Percentiles rank a stretch among this genome's conserved stretches.
Conservation (phyloP, 306 rosid species). For the Pyrus pyrifolia region DNA sequence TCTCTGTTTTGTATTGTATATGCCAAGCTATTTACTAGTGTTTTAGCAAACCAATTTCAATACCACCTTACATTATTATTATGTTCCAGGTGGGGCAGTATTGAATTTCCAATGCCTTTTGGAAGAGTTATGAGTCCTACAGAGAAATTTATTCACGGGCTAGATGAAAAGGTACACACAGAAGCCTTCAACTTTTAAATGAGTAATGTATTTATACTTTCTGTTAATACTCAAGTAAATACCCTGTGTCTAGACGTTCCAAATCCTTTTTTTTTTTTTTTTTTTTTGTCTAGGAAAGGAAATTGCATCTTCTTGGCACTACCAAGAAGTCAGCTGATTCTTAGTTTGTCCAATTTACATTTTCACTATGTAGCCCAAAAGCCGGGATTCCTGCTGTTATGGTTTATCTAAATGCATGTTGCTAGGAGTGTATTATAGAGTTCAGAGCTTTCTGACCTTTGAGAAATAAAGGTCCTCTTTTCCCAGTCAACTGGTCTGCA, state of each 20-base stretch:
- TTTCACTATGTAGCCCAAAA: not conserved
- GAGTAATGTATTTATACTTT: not conserved
- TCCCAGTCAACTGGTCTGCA: not conserved
- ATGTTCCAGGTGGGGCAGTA: conserved; percentile 73
- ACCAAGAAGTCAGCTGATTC: not conserved
- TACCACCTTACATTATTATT: conserved; percentile 11
- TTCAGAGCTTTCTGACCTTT: not conserved
- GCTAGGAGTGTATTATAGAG: not conserved
- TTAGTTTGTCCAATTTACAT: not conserved
- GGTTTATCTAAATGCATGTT: not conserved
- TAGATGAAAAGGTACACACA: conserved; percentile 76
- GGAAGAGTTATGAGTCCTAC: conserved; percentile 92
- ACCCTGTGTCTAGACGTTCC: not conserved
- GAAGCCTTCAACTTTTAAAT: conserved; percentile 12
- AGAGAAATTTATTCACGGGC: conserved; percentile 74
- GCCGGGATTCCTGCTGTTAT: not conserved
- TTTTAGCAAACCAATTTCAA: conserved; percentile 4
- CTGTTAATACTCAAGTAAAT: not conserved
- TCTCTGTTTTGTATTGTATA: conserved; percentile 5
- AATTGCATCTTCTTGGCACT: not conserved
- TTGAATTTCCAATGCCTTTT: conserved; percentile 88
- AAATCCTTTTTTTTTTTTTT: not conserved
- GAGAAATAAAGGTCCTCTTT: not conserved
- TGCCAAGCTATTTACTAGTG: conserved; percentile 3
- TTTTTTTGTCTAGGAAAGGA: not conserved